A percentile compares a stretch with the other conserved stretches of the same genome.
These are phyloP conservation scores for Plasmodium relictum DNA, from an alignment of 169 alveolate species.

Conservation along the genomic window DNA sequence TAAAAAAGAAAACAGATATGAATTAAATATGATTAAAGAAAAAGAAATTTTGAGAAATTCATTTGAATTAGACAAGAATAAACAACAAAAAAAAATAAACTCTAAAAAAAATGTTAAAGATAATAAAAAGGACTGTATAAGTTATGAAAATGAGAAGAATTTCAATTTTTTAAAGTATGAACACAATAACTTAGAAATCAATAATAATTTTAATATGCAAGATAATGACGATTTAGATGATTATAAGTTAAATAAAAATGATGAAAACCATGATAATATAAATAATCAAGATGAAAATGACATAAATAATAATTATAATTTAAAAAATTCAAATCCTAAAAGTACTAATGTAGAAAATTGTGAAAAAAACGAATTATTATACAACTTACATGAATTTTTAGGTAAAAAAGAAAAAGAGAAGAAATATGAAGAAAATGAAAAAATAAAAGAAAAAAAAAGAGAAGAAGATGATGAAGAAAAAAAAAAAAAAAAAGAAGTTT, in stretches of 20 bases:
- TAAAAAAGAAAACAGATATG: background rate
- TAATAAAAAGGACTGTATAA: background rate
- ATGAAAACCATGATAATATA: too few relatives aligned
- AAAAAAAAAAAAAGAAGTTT: background rate
- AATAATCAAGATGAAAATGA: too few relatives aligned
- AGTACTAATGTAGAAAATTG: too few relatives aligned
- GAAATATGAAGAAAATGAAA: constrained; percentile 1
- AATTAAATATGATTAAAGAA: constrained; percentile 10
- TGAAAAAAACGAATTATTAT: too few relatives aligned
- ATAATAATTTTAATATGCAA: background rate
- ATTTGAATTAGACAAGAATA: background rate
- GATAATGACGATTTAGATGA: background rate
- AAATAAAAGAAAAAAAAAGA: background rate
- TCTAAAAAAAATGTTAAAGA: background rate
- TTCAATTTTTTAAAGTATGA: background rate
- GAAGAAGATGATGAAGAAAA: background rate
- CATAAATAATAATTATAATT: too few relatives aligned
- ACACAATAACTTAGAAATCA: background rate
- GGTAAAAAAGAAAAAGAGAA: too few relatives aligned
- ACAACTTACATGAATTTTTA: too few relatives aligned
- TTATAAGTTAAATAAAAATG: background rate
- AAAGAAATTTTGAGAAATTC: constrained; percentile 2
- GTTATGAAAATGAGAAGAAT: background rate
- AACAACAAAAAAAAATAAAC: background rate
- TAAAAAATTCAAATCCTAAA: too few relatives aligned